These are phyloP conservation scores for Alternaria solani DNA, from an alignment of 2,329 filamentous ascomycete genomes.

Conservation along the genomic window DNA sequence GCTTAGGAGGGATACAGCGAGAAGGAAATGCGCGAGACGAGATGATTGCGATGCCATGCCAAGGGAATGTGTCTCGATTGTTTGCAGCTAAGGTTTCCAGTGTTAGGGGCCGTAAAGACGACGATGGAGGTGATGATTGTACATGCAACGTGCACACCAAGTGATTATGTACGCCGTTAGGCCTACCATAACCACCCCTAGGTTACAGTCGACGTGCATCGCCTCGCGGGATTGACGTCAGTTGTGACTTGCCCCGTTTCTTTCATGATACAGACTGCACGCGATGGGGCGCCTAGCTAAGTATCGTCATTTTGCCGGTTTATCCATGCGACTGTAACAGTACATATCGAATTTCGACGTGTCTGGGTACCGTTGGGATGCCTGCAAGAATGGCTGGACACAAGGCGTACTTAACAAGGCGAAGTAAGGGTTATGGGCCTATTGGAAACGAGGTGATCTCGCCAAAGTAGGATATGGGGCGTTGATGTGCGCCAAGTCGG, in stretches of 20 bases:
- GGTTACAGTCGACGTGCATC: neutral
- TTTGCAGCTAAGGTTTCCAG: rapidly evolving
- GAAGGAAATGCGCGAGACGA: neutral
- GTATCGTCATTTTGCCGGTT: no score
- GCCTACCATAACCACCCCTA: neutral
- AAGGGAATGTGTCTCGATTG: no score
- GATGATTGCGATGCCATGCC: neutral
- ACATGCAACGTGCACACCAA: neutral
- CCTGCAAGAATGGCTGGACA: no score
- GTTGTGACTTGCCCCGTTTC: neutral
- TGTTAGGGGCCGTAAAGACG: neutral
- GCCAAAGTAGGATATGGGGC: neutral
- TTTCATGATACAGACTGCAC: neutral
- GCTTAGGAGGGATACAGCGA: neutral
- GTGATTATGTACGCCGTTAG: neutral
- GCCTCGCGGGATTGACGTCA: neutral
- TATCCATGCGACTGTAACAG: no score
- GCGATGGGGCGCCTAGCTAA: neutral
- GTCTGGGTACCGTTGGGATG: neutral
- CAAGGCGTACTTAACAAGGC: neutral
- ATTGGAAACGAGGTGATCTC: neutral
- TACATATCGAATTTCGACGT: neutral
- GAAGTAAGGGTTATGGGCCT: rapidly evolving
- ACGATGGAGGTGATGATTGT: neutral
- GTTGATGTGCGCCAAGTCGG: neutral